A percentile compares a stretch with the other conserved stretches of the same genome.
These are phyloP conservation scores for Clitoria ternatea DNA, from an alignment of 306 rosid species.

Conservation along the genomic window DNA sequence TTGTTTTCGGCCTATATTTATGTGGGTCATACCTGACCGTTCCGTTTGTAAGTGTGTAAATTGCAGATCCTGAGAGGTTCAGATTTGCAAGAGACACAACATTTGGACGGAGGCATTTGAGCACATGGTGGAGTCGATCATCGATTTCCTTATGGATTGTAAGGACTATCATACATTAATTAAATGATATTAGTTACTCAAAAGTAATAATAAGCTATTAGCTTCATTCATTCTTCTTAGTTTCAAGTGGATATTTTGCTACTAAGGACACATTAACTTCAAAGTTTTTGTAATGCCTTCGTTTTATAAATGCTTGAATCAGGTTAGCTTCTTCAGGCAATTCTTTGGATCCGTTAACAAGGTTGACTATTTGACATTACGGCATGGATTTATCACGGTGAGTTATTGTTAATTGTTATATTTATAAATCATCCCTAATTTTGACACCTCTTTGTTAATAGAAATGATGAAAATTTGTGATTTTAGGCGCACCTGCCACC, in stretches of 20 bases:
- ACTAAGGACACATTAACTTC: not conserved
- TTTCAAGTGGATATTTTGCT: not conserved
- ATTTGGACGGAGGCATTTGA: conserved; percentile 75
- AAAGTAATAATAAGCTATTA: not conserved
- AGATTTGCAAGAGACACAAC: conserved; percentile 87
- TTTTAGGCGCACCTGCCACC: conserved; percentile 84
- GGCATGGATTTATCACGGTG: conserved; percentile 86
- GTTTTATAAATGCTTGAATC: not conserved
- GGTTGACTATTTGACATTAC: conserved; percentile 67
- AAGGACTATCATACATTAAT: not conserved
- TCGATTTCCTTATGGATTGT: conserved; percentile 60
- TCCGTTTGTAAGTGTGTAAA: not conserved
- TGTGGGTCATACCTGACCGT: not conserved
- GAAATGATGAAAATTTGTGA: too few relatives aligned
- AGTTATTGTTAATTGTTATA: too few relatives aligned
- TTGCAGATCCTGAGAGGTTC: conserved; percentile 77
- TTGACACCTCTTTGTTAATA: not conserved
- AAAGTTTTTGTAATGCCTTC: not conserved
- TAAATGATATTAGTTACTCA: not conserved
- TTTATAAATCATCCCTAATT: not conserved
- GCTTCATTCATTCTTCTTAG: not conserved
- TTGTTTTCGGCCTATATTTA: not conserved
- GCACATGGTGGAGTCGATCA: conserved; percentile 45
- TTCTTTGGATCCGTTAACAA: conserved; percentile 59
- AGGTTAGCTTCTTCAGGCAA: conserved; percentile 91